These are phyloP conservation scores for Butyriboletus loyo DNA, from an alignment of 768 basidiomycete genomes.

Conservation along the genomic window DNA sequence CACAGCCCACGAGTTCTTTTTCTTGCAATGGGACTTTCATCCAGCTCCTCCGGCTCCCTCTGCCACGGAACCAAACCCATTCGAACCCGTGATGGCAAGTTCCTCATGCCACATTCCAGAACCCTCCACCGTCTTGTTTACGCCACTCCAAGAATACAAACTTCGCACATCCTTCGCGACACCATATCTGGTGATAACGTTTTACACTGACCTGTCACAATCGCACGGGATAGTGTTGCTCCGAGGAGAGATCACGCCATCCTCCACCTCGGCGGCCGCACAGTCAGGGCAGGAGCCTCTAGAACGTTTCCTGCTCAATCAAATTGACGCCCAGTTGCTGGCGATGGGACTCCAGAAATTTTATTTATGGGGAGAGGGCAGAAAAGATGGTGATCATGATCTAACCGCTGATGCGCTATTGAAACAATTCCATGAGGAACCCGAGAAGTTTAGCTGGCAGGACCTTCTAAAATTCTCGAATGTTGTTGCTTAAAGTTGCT, in stretches of 20 bases:
- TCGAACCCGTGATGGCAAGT: slow-evolving; percentile 33
- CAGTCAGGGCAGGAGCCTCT: slow-evolving; percentile 29
- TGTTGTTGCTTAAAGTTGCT: slow-evolving; percentile 9
- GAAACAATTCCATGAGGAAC: slow-evolving; percentile 72
- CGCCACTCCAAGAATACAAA: slow-evolving; percentile 93
- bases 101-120: slow-evolving; percentile 40
- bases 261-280: slow-evolving; percentile 39
- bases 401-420: slow-evolving; percentile 44
- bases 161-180: slow-evolving; percentile 79
- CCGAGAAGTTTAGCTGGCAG: slow-evolving; percentile 80
- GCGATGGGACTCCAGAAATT: slow-evolving; percentile 81
- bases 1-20: slow-evolving; percentile 72
- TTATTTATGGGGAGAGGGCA: slow-evolving; percentile 60
- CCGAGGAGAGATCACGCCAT: slow-evolving; percentile 87
- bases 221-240: slow-evolving; percentile 83
- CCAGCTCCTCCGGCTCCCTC: slow-evolving; percentile 60
- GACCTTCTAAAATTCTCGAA: slow-evolving; percentile 58
- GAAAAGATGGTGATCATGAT: slow-evolving; percentile 4
- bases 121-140: slow-evolving; percentile 81
- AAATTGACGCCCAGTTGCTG: slow-evolving; percentile 82
- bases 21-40: slow-evolving; percentile 89
- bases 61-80: slow-evolving; percentile 41
- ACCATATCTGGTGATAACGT: slow-evolving; percentile 85
- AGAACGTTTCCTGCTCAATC: slow-evolving; percentile 56
- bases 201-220: slow-evolving; percentile 83